A percentile compares a stretch with the other conserved stretches of the same genome.
phyloP scores from a whole-genome alignment of 306 rosid genomes.

The Mucuna pruriens region DNA sequence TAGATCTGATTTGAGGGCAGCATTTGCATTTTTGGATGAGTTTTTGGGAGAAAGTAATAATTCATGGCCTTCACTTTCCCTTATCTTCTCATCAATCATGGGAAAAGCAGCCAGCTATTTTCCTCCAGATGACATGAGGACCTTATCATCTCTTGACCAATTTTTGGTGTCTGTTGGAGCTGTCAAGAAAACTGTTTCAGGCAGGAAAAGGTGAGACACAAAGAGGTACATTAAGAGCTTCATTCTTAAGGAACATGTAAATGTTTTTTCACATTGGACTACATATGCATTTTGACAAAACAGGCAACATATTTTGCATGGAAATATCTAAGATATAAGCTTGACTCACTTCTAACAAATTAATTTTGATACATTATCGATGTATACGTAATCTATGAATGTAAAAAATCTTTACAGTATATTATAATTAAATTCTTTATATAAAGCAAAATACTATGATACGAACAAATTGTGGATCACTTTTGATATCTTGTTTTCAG shows the following conservation, averaged over 20 bases:
- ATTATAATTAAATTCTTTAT: neutral
- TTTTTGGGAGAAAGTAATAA: slow-evolving; percentile 64
- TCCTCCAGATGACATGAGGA: slow-evolving; percentile 97
- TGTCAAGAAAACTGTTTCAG: slow-evolving; percentile 90
- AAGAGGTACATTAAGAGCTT: slow-evolving; percentile 26
- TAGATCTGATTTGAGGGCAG: slow-evolving; percentile 71
- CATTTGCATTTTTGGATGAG: slow-evolving; percentile 90
- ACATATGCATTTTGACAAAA: slow-evolving; percentile 21
- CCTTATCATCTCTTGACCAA: slow-evolving; percentile 86
- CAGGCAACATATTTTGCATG: slow-evolving; percentile 2
- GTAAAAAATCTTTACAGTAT: no score
- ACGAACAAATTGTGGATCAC: neutral
- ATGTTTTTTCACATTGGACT: slow-evolving; percentile 28
- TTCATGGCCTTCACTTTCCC: slow-evolving; percentile 68
- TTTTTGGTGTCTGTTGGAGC: slow-evolving; percentile 91
- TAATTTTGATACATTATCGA: neutral
- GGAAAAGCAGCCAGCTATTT: slow-evolving; percentile 95
- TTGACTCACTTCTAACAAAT: slow-evolving; percentile 9
- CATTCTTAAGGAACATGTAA: slow-evolving; percentile 39
- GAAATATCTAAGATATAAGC: neutral
- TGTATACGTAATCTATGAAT: no score
- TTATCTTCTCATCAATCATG: slow-evolving; percentile 71
- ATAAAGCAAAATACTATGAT: neutral
- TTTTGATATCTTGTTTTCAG: neutral
- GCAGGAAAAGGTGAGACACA: slow-evolving; percentile 63